These are phyloP conservation scores for Hypomontagnella monticulosa DNA, from an alignment of 495 filamentous ascomycete species.

Conservation along the genomic window DNA sequence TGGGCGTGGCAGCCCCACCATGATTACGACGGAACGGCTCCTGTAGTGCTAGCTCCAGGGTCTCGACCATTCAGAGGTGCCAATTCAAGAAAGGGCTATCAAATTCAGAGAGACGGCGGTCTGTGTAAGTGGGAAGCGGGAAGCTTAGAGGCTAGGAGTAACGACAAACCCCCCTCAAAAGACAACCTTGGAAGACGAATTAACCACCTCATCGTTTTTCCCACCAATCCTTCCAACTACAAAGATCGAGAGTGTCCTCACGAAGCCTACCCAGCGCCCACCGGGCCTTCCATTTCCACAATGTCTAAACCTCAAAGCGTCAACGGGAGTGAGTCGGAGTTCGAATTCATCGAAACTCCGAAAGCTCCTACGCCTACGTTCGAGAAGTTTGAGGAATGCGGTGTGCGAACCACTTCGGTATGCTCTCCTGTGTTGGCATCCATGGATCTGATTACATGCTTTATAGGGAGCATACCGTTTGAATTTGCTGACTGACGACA, in stretches of 20 bases:
- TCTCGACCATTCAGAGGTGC: constrained; percentile 29
- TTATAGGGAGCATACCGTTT: neutral
- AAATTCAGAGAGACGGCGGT: constrained; percentile 33
- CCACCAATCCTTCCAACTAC: constrained; percentile 28
- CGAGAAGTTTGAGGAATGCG: constrained; percentile 71
- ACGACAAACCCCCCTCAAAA: constrained; percentile 7
- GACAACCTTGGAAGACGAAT: constrained; percentile 29
- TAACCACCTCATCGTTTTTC: constrained; percentile 24
- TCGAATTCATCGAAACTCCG: constrained; percentile 84
- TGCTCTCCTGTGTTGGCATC: constrained; percentile 41
- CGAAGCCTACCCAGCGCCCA: constrained; percentile 31
- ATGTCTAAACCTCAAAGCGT: constrained; percentile 59
- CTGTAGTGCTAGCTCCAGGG: constrained; percentile 28
- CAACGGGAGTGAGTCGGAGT: constrained; percentile 64
- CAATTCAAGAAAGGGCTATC: constrained; percentile 31
- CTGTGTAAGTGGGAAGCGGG: constrained; percentile 35
- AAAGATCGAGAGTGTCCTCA: constrained; percentile 21
- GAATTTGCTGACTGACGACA: constrained; percentile 6
- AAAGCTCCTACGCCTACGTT: constrained; percentile 66
- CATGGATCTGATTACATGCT: neutral
- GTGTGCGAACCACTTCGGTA: constrained; percentile 78
- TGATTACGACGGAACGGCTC: constrained; percentile 37
- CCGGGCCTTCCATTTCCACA: constrained; percentile 44
- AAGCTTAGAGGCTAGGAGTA: neutral
- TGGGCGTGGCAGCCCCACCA: constrained; percentile 18